Conservation (phyloP, 23 red algal species). For the Gracilaria vermiculophylla region DNA sequence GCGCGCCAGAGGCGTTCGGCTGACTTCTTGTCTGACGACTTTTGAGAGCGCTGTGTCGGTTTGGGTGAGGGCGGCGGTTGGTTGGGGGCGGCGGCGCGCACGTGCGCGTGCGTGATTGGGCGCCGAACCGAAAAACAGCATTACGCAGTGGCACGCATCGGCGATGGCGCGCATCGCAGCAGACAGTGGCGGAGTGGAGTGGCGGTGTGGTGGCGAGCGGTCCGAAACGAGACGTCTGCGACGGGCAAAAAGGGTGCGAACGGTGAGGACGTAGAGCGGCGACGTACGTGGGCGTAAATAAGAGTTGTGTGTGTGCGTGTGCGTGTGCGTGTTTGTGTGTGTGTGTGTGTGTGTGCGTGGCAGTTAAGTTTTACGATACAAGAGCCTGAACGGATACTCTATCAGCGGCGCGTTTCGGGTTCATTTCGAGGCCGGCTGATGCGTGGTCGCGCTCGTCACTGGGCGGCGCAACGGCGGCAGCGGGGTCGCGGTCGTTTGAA, state of each 20-base stretch:
- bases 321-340: conserved; percentile 16
- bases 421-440: not conserved
- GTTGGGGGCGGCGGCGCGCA: not conserved
- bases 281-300: not conserved
- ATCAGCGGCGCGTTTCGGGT: conserved; percentile 12
- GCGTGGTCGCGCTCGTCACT: not conserved
- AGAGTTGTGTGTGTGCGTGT: not conserved
- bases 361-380: conserved; percentile 26
- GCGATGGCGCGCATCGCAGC: not conserved
- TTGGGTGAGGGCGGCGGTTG: not conserved
- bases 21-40: conserved; percentile 54
- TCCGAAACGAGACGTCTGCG: not conserved
- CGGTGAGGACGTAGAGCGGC: not conserved
- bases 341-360: not conserved
- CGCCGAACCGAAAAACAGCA: too few species aligned
- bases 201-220: not conserved
- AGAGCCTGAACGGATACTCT: conserved; percentile 56
- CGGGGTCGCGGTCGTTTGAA: too few species aligned
- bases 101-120: too few species aligned
- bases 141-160: not conserved
- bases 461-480: not conserved
- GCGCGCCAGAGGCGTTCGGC: not conserved
- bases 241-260: not conserved
- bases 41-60: not conserved
- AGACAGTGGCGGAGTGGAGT: not conserved